Conservation (phyloP, 1,139 yeast species). For the Diutina rugosa region DNA sequence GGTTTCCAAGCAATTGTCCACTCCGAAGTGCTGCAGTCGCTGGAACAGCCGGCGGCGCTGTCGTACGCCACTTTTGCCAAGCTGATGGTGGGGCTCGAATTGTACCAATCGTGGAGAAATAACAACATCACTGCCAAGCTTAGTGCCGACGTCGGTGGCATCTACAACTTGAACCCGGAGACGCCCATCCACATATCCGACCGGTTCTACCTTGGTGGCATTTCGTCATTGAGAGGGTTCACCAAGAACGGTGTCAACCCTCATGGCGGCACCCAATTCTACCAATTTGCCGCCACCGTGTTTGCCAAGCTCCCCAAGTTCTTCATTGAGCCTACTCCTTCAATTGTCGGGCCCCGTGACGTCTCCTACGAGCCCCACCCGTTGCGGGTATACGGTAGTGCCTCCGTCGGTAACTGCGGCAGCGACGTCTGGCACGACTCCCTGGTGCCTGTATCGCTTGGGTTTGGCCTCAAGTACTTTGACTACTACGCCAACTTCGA, state of each 20-base stretch:
- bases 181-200: slow-evolving; percentile 30
- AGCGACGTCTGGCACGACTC: slow-evolving; percentile 15
- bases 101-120: slow-evolving; percentile 24
- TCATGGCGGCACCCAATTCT: slow-evolving; percentile 30
- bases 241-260: slow-evolving; percentile 22
- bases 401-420: slow-evolving; percentile 20
- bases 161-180: slow-evolving; percentile 10
- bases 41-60: slow-evolving; percentile 16
- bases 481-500: slow-evolving; percentile 35
- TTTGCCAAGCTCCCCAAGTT: slow-evolving; percentile 24
- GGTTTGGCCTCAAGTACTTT: slow-evolving; percentile 27
- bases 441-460: slow-evolving; percentile 15
- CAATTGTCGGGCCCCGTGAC: slow-evolving; percentile 8
- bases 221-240: slow-evolving; percentile 25
- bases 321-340: slow-evolving; percentile 5
- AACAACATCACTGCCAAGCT: slow-evolving; percentile 26
- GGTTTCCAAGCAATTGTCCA: slow-evolving; percentile 14
- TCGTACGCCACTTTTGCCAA: slow-evolving; percentile 15
- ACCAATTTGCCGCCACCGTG: slow-evolving; percentile 20
- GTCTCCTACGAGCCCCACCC: slow-evolving; percentile 17
- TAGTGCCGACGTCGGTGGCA: slow-evolving; percentile 22
- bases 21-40: slow-evolving; percentile 17
- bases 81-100: slow-evolving; percentile 14
- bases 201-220: slow-evolving; percentile 37
- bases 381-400: slow-evolving; percentile 29